Evolutionary conservation across 306 rosid species (phyloP), one percentile per base, ranked within the genome.

Genomic region (Corylus americana): DNA sequence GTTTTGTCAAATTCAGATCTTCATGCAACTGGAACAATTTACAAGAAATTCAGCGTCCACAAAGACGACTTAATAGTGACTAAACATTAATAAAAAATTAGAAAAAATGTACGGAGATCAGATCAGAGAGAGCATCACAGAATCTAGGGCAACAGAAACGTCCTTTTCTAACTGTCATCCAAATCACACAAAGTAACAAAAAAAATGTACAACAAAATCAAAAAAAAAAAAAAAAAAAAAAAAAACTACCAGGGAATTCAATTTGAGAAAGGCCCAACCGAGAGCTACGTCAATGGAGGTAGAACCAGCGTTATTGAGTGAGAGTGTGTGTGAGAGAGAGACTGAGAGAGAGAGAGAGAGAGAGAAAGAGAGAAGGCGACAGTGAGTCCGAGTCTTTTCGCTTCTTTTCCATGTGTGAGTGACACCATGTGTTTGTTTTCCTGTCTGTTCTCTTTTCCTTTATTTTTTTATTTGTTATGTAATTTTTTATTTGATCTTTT

Each of bases 101-200:
- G 53, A 79, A 5, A 55, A 79, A 5, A 55, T n/a, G 76, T 67
- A 45, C 45, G 62, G 64, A 87, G 86, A 91, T 86, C 90, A 62
- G 95, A 91, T 89, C 97, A 80, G 86, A 80, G 78, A 51, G 17
- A 72, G 75, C 74, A 59, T 64, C 80, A 69, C 74, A 59, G 76
- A 88, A 84, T 82, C 90, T 80, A 81, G 85, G 89, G 91, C 76
- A 82, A 74, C 62, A 73, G 74, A 78, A 84, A 75, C 80, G 82
- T 62, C 84, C 31, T 76, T 61, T 75, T 74, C 61, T 4, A 63
- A 73, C 70, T 64, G 76, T 42, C 71, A 80, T 31, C 62, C n/a
- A 78, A 73, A 58, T 73, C 37, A 37, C 5, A 44, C 14, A 59
- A 73, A n/a, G 77, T 54, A 74, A 44, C 50, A n/a, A 47, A 29